phyloP scores from a whole-genome alignment of 2,329 filamentous ascomycete genomes.

The Pseudopyricularia cyperi region DNA sequence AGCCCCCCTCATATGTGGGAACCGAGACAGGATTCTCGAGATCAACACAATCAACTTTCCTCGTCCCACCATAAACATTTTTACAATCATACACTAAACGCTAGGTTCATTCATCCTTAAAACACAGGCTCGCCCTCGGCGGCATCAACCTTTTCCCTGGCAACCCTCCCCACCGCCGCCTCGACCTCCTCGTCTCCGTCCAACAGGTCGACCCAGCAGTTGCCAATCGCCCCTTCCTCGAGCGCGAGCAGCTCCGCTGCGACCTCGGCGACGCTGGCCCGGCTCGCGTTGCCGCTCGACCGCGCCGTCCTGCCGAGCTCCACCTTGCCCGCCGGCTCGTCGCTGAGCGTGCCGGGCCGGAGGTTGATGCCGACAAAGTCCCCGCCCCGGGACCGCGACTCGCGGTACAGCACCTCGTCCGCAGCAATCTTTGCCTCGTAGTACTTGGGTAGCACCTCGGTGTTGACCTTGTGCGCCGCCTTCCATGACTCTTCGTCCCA shows the following conservation, averaged over 20 bases:
- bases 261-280: slow-evolving; percentile 47
- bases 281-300: slow-evolving; percentile 28
- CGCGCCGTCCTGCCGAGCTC: slow-evolving; percentile 30
- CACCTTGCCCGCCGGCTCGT: slow-evolving; percentile 32
- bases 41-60: no score
- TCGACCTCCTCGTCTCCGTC: slow-evolving; percentile 36
- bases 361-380: slow-evolving; percentile 37
- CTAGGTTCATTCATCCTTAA: slow-evolving; percentile 1
- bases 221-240: slow-evolving; percentile 26
- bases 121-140: slow-evolving; percentile 35
- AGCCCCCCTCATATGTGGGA: no score
- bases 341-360: slow-evolving; percentile 36
- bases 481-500: slow-evolving; percentile 38
- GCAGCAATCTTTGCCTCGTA: slow-evolving; percentile 48
- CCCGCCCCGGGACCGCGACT: slow-evolving; percentile 22
- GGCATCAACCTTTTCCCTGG: slow-evolving; percentile 35
- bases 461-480: slow-evolving; percentile 22
- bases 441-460: slow-evolving; percentile 34
- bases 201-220: slow-evolving; percentile 40
- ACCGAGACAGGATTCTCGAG: no score
- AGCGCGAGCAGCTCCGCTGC: slow-evolving; percentile 39
- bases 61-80: no score
- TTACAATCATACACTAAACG: no score
- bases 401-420: slow-evolving; percentile 41
- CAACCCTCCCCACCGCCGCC: slow-evolving; percentile 32